These are phyloP conservation scores for Saccharum officinarum DNA, from an alignment of 176 grass and related monocot species.

Conservation along the genomic window DNA sequence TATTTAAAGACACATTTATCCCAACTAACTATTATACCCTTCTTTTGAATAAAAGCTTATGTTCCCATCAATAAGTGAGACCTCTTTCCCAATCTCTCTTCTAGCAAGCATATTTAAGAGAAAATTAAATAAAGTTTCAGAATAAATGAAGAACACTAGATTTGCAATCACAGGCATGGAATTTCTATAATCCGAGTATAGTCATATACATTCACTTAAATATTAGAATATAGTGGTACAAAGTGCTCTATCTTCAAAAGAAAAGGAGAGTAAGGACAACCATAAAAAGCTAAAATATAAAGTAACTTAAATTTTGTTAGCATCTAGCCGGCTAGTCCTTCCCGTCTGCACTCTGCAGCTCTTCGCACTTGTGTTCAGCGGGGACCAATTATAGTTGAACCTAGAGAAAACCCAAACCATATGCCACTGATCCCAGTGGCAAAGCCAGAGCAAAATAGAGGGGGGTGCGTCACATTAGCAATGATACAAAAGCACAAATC, in stretches of 20 bases:
- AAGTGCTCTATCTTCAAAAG: background rate
- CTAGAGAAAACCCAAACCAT: background rate
- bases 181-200: background rate
- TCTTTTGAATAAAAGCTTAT: too few relatives aligned
- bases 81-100: background rate
- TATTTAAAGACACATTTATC: background rate
- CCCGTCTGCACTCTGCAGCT: background rate
- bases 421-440: background rate
- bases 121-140: background rate
- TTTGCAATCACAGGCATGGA: background rate
- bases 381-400: background rate
- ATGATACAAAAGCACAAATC: too few relatives aligned
- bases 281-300: background rate
- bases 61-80: background rate
- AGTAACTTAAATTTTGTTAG: too few relatives aligned
- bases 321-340: background rate
- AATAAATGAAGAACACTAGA: slow-evolving; percentile 1
- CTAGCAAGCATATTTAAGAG: background rate
- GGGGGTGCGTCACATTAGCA: too few relatives aligned
- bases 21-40: background rate
- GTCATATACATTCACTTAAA: background rate
- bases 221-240: background rate
- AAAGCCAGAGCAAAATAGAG: too few relatives aligned
- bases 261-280: background rate
- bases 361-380: background rate